Base-by-base conservation (phyloP, 306 rosid genomes). In the Glycine soja region DNA sequence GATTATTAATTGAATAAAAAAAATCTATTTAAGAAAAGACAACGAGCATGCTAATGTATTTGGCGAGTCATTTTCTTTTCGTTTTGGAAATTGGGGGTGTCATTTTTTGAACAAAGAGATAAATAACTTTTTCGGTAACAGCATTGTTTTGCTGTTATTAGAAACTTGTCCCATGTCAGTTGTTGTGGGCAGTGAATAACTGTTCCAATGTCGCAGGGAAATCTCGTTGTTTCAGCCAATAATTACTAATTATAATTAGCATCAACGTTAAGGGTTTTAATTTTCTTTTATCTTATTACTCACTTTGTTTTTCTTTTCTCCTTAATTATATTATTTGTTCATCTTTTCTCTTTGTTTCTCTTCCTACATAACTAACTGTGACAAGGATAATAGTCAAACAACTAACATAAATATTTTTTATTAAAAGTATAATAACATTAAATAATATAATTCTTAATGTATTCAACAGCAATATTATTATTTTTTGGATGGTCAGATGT, bases 401-500 rank as follows among this genome's bases (percentile, higher is more conserved):
- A 24, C 30, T 24, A 24, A 24, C 30, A 24, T 24, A 24, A 24
- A 24, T 24, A 24, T 24, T 24, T 24, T 24, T 24, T 0, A 24
- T 24, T 24, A 24, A 24, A 24, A 24, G 30, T 24, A 24, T 24
- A 24, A 24, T 24, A 24, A 24, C 30, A 24, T 24, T 24, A 24
- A 24, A 24, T 24, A 24, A 24, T 24, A 24, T 24, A 24, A 24
- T 24, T 24, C 30, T 24, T 24, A 24, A 24, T 24, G 30, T 24
- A 36, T 36, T 42, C 14, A 58, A 58, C 38, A 19, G 7, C 6
- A 18, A 1, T 58, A 18, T 9, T 56, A 7, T 7, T 56, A 18
- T 18, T 7, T 24, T 16, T 64, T 70, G n/a, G n/a, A n/a, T n/a
- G 71, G 47, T 42, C 87, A 94, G 99, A 93, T 95, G 94, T 43